Conservation (phyloP, 1,139 yeast genomes). For the Candida tetrigidarum region DNA sequence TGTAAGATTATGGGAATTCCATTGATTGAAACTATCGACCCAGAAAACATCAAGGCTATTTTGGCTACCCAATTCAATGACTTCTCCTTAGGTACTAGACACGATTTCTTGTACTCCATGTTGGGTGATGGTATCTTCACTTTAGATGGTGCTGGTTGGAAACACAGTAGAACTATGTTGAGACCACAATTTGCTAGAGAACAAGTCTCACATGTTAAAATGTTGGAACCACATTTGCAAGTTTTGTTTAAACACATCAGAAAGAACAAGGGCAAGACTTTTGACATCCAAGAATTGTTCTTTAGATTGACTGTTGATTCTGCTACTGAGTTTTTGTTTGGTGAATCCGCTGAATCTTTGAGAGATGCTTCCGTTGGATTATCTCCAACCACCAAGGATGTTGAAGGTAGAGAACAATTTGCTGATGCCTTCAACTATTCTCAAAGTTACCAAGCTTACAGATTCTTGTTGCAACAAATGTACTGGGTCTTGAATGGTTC, state of each 20-base stretch:
- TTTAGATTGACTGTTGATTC: slow-evolving; percentile 57
- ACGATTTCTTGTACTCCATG: slow-evolving; percentile 43
- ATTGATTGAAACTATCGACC: slow-evolving; percentile 27
- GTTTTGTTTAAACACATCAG: slow-evolving; percentile 35
- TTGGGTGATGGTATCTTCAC: slow-evolving; percentile 65
- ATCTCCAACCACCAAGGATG: slow-evolving; percentile 9
- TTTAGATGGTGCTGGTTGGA: slow-evolving; percentile 60
- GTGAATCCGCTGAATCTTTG: slow-evolving; percentile 50
- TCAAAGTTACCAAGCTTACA: slow-evolving; percentile 30
- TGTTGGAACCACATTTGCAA: slow-evolving; percentile 51
- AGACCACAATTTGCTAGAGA: slow-evolving; percentile 60
- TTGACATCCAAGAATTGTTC: slow-evolving; percentile 44
- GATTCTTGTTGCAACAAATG: slow-evolving; percentile 29
- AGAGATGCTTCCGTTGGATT: slow-evolving; percentile 34
- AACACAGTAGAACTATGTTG: slow-evolving; percentile 56
- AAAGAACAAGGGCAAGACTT: slow-evolving; percentile 23
- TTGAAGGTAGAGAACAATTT: slow-evolving; percentile 20
- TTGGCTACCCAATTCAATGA: slow-evolving; percentile 53
- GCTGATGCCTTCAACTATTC: slow-evolving; percentile 35
- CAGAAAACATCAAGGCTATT: slow-evolving; percentile 40
- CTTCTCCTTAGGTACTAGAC: slow-evolving; percentile 53
- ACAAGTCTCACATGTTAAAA: slow-evolving; percentile 48
- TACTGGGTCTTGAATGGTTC: slow-evolving; percentile 33
- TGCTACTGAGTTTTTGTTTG: slow-evolving; percentile 62
- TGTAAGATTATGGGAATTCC: slow-evolving; percentile 39